phyloP scores from a whole-genome alignment of 2,329 filamentous ascomycete species.

The Hymenoscyphus occultus region DNA sequence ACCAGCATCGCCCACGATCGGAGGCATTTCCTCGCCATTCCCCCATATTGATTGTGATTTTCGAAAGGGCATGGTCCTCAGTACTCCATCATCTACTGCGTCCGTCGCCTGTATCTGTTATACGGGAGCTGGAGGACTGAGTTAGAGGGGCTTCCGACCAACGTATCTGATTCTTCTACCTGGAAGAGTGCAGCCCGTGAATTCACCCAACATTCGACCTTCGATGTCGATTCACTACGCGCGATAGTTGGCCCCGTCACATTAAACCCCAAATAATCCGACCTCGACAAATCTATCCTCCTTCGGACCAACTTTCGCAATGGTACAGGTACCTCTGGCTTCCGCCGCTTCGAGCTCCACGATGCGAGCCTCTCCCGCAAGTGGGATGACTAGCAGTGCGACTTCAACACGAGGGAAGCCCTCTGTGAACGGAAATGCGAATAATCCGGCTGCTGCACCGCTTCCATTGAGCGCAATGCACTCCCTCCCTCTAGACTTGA shows the following conservation, averaged over 20 bases:
- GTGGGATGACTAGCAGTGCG: conserved; percentile 26
- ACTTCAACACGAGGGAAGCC: conserved; percentile 31
- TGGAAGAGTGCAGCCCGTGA: conserved; percentile 4
- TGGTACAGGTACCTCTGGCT: conserved; percentile 36
- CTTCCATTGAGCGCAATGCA: conserved; percentile 37
- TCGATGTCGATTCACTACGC: conserved; percentile 14
- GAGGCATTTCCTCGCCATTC: too few species aligned
- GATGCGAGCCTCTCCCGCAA: conserved; percentile 34
- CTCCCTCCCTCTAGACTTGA: conserved; percentile 68
- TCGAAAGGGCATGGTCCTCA: neutral
- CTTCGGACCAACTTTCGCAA: conserved; percentile 20
- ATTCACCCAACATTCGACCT: conserved; percentile 8
- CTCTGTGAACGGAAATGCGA: conserved; percentile 30
- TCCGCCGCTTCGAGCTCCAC: conserved; percentile 30
- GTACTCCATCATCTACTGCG: neutral
- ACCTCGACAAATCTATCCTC: conserved; percentile 25
- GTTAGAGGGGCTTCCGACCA: conserved; percentile 9
- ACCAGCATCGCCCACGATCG: too few species aligned
- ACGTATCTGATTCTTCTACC: conserved; percentile 6
- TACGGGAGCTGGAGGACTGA: conserved; percentile 3
- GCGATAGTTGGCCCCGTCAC: conserved; percentile 6
- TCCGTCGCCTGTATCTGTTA: neutral
- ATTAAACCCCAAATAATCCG: conserved; percentile 20
- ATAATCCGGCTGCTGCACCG: conserved; percentile 34
- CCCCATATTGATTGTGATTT: neutral